Evolutionary conservation across 2,329 filamentous ascomycete species (phyloP).

Genomic region (Cercospora janseana): DNA sequence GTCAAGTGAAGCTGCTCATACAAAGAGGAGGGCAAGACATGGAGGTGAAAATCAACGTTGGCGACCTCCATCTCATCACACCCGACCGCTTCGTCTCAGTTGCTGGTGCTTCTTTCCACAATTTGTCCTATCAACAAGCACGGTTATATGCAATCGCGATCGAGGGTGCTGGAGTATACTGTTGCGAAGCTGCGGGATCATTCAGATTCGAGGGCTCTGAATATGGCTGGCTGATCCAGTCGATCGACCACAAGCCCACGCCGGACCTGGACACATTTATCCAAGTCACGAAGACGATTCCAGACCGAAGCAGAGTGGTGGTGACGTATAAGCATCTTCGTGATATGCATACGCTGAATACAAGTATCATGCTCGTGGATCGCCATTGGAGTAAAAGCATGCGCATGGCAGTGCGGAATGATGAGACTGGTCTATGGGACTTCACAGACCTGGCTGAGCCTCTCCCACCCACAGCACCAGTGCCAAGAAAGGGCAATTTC

Average conservation of each 20-base stretch:
- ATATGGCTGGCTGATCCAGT: slow-evolving; percentile 90
- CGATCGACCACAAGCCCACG: slow-evolving; percentile 86
- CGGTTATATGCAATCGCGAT: slow-evolving; percentile 89
- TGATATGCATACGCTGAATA: slow-evolving; percentile 91
- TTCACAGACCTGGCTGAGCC: slow-evolving; percentile 82
- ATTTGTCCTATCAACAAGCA: slow-evolving; percentile 97
- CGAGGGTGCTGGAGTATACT: slow-evolving; percentile 74
- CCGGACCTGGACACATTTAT: slow-evolving; percentile 86
- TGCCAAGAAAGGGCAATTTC: slow-evolving; percentile 79
- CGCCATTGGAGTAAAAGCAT: slow-evolving; percentile 96
- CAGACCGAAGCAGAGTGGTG: slow-evolving; percentile 77
- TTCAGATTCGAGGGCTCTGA: slow-evolving; percentile 91
- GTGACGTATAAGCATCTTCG: slow-evolving; percentile 94
- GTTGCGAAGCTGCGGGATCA: slow-evolving; percentile 91
- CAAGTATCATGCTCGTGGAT: slow-evolving; percentile 86
- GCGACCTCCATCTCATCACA: slow-evolving; percentile 89
- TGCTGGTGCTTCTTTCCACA: slow-evolving; percentile 90
- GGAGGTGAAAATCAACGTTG: slow-evolving; percentile 79
- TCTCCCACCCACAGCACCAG: slow-evolving; percentile 69
- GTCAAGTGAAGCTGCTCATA: slow-evolving; percentile 74
- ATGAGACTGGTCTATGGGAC: slow-evolving; percentile 88
- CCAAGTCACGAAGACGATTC: slow-evolving; percentile 83
- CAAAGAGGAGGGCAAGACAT: slow-evolving; percentile 87
- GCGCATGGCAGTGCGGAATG: slow-evolving; percentile 87
- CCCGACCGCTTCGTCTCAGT: slow-evolving; percentile 94